Base-by-base conservation (phyloP, 2,329 filamentous ascomycete genomes). In the Cercospora beticola region DNA sequence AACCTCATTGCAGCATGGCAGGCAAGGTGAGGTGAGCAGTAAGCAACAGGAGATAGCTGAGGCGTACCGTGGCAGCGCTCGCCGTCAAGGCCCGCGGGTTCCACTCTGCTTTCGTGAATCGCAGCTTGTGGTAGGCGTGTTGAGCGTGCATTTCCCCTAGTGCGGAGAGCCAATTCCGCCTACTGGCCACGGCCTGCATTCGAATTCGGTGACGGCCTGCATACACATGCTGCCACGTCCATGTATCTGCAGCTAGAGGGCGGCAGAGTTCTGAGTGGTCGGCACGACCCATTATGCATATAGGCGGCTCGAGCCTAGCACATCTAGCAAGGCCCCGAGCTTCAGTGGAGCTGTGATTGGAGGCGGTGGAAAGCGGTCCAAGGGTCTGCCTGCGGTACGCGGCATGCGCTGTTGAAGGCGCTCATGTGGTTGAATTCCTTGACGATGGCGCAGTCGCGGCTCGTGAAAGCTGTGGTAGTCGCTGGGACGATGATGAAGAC, bases 211-310 rank as follows among this genome's bases (percentile, higher is more conserved):
- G 18, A 64, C 71, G 71, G 73, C 72, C 69, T 66, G 67, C 71
- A 70, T 65, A 70, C 71, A 75, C 69, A 71, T 70, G 65, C 67
- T 77, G 75, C 74, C 75, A 77, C 75, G 75, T 76, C 71, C 65
- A 64, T 68, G 70, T 61, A 46, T 40, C 63, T 72, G 69, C 70
- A 70, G 72, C 74, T 74, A 74, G 72, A 57, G 49, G 28, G 56
- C 65, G 66, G 59, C 49, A 64, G 64, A 36, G 56, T 49, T 66
- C 70, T 72, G 67, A 73, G 64, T 72, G 68, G 69, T 62, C 72
- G 72, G 72, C 33, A 68, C 72, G 72, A 69, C 60, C 49, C 64
- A 62, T 66, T 62, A 43, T 61, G 59, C 64, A 65, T 65, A 69
- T 33, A 30, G 56, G 57, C 43, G 28, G 62, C 58, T 60, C 46